Conservation (phyloP, 2,329 filamentous ascomycete species). For the Colletotrichum godetiae region DNA sequence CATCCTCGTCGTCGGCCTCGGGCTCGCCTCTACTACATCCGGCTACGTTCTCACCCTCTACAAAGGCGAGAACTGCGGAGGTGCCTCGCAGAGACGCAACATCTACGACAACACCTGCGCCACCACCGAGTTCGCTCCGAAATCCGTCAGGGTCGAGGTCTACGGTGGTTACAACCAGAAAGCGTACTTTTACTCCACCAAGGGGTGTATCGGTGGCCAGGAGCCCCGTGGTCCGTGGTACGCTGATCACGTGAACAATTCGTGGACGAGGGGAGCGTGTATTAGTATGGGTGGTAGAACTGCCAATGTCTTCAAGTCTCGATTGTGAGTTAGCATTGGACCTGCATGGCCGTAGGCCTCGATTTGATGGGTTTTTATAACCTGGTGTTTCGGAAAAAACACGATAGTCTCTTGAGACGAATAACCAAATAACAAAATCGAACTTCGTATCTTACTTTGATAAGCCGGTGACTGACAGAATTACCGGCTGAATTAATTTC, state of each 20-base stretch:
- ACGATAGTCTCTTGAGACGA: too few relatives aligned
- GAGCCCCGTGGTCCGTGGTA: background rate
- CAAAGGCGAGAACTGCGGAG: background rate
- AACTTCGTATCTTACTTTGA: too few relatives aligned
- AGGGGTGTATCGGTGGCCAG: background rate
- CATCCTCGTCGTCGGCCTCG: background rate
- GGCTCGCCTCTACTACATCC: background rate
- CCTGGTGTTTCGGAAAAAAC: accelerated
- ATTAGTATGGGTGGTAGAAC: background rate
- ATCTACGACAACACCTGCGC: slow-evolving; percentile 5
- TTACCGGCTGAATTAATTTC: too few relatives aligned
- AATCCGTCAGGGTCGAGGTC: background rate
- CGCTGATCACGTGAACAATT: background rate
- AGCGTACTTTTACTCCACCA: background rate
- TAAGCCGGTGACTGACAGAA: too few relatives aligned
- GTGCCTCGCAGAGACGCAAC: background rate
- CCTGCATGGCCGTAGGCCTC: accelerated
- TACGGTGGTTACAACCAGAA: background rate
- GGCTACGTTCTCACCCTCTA: slow-evolving; percentile 8
- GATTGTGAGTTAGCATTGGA: background rate
- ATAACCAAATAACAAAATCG: too few relatives aligned
- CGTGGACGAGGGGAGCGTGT: slow-evolving; percentile 1
- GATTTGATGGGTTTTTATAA: too few relatives aligned
- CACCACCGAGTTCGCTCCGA: background rate
- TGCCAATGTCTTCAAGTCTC: background rate